These are phyloP conservation scores for Saccharum hybrid DNA, from an alignment of 202 grass and related monocot species.

Conservation along the genomic window DNA sequence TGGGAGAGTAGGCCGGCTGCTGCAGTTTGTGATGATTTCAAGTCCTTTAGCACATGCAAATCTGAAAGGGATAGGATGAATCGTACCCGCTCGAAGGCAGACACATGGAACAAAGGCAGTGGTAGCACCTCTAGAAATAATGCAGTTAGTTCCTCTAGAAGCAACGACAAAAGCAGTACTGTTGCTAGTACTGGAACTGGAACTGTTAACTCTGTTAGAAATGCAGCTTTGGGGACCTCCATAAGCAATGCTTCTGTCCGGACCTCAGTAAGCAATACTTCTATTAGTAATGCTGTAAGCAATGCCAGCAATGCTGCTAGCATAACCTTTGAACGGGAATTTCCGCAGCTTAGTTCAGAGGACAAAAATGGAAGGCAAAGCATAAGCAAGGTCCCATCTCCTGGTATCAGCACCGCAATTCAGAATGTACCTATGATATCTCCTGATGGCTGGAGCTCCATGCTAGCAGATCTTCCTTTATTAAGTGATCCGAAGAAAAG, in stretches of 20 bases:
- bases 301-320: constrained; percentile 21
- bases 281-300: neutral
- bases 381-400: constrained; percentile 57
- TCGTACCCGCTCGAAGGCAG: constrained; percentile 42
- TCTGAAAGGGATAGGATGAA: constrained; percentile 61
- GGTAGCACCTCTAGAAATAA: constrained; percentile 54
- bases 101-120: constrained; percentile 64
- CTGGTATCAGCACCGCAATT: constrained; percentile 63
- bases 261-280: neutral
- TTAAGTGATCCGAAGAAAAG: constrained; percentile 48
- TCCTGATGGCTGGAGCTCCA: constrained; percentile 66
- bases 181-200: neutral
- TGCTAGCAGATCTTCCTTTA: constrained; percentile 64
- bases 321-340: constrained; percentile 77
- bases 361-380: constrained; percentile 61
- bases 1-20: constrained; percentile 59
- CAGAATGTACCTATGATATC: constrained; percentile 56
- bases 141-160: constrained; percentile 42
- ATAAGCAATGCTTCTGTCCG: constrained; percentile 10
- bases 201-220: constrained; percentile 21
- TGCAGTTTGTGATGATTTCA: constrained; percentile 51
- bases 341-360: constrained; percentile 66
- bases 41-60: constrained; percentile 63
- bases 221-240: constrained; percentile 24
- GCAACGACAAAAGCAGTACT: neutral